Percentiles rank a stretch among this genome's conserved stretches.
phyloP scores from a whole-genome alignment of 1,139 yeast genomes.

The Suhomyces panamericanus region DNA sequence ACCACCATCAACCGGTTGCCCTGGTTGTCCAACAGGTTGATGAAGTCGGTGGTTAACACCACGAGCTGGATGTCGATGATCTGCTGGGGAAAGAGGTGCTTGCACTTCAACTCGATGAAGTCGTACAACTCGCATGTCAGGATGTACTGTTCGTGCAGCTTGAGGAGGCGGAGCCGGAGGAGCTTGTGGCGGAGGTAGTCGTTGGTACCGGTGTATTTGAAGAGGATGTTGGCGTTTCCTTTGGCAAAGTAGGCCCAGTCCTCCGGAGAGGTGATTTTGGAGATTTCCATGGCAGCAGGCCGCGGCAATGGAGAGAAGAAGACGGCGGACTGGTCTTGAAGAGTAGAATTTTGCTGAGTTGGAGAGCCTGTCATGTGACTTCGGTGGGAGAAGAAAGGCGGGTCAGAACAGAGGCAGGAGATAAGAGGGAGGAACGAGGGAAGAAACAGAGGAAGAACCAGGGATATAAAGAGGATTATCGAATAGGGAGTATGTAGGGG shows the following conservation, averaged over 20 bases:
- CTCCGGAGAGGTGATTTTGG: slow-evolving; percentile 39
- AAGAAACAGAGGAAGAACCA: not conserved
- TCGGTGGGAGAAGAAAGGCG: slow-evolving; percentile 1
- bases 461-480: no score
- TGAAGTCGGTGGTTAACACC: slow-evolving; percentile 37
- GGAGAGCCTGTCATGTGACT: not conserved
- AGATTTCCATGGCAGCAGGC: slow-evolving; percentile 35
- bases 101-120: slow-evolving; percentile 44
- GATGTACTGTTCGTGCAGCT: slow-evolving; percentile 42
- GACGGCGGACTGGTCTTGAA: no score
- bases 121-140: slow-evolving; percentile 46
- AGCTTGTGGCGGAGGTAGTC: slow-evolving; percentile 39
- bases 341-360: slow-evolving; percentile 1
- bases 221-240: slow-evolving; percentile 49
- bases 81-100: slow-evolving; percentile 39
- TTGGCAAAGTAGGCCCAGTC: slow-evolving; percentile 50
- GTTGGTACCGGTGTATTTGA: slow-evolving; percentile 40
- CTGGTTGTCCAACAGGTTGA: slow-evolving; percentile 28
- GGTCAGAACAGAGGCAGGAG: not conserved
- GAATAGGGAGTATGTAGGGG: no score
- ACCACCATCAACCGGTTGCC: slow-evolving; percentile 35
- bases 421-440: not conserved
- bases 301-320: slow-evolving; percentile 1
- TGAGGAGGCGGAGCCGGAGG: slow-evolving; percentile 38
- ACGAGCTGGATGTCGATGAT: slow-evolving; percentile 43